These are phyloP conservation scores for Sugiyamaella pinicola DNA, from an alignment of 1,139 yeast genomes.

Conservation along the genomic window DNA sequence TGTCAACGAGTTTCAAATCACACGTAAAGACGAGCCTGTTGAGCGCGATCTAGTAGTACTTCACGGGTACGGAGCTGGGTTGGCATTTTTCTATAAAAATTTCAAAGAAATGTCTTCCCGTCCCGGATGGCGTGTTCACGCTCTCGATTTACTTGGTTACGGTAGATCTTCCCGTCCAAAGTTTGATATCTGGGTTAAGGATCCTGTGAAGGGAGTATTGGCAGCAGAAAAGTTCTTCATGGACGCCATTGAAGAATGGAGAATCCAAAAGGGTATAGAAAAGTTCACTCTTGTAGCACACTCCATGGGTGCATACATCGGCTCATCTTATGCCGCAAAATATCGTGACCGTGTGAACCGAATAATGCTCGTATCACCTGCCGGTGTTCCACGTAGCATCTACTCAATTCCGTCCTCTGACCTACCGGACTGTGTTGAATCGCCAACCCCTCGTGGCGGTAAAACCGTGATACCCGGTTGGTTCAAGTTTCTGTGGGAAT, in stretches of 20 bases:
- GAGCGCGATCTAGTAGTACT: slow-evolving; percentile 56
- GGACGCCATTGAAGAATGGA: slow-evolving; percentile 85
- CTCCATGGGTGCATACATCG: slow-evolving; percentile 89
- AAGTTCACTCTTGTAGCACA: slow-evolving; percentile 82
- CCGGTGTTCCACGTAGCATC: slow-evolving; percentile 60
- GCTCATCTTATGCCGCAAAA: slow-evolving; percentile 73
- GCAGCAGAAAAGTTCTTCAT: slow-evolving; percentile 74
- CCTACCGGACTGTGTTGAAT: slow-evolving; percentile 20
- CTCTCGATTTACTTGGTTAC: slow-evolving; percentile 82
- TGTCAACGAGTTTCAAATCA: slow-evolving; percentile 59
- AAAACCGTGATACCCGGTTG: slow-evolving; percentile 29
- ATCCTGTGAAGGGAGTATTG: slow-evolving; percentile 35
- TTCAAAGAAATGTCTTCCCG: slow-evolving; percentile 51
- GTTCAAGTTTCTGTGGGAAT: slow-evolving; percentile 46
- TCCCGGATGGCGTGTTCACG: slow-evolving; percentile 58
- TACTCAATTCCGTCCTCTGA: slow-evolving; percentile 36
- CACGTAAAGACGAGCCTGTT: slow-evolving; percentile 31
- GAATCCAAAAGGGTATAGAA: slow-evolving; percentile 51
- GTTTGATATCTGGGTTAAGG: slow-evolving; percentile 41
- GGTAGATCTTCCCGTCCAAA: slow-evolving; percentile 75
- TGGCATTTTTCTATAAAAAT: slow-evolving; percentile 82
- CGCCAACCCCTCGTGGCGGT: slow-evolving; percentile 21
- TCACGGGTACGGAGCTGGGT: slow-evolving; percentile 92
- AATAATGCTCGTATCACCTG: slow-evolving; percentile 80
- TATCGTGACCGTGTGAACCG: slow-evolving; percentile 69